Conservation (phyloP, 176 grass and related monocot genomes). For the Alloteropsis semialata region DNA sequence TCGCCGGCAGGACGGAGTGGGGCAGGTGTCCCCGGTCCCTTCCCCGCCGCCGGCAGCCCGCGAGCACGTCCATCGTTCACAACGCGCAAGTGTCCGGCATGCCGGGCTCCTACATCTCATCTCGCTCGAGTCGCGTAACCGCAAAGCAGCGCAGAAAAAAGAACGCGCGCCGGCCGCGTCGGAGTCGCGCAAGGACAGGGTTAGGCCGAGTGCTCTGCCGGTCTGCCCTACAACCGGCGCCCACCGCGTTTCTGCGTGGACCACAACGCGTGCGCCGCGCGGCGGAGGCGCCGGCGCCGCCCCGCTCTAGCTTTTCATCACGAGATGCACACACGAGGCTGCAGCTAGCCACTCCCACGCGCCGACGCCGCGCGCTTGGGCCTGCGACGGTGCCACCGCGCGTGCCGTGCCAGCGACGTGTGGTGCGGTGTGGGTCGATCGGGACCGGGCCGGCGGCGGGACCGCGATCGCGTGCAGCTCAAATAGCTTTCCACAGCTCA, state of each 20-base stretch:
- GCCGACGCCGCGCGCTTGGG: too few species aligned
- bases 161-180: neutral
- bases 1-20: constrained; percentile 1
- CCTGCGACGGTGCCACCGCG: too few species aligned
- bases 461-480: neutral
- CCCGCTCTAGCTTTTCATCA: neutral
- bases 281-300: neutral
- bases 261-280: neutral
- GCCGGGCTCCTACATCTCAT: neutral
- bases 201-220: neutral
- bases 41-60: neutral
- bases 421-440: neutral
- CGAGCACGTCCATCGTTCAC: neutral
- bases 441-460: neutral
- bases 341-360: too few species aligned
- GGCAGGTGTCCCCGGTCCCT: neutral
- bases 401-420: neutral
- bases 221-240: neutral
- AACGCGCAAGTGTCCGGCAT: neutral
- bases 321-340: neutral
- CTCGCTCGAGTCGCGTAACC: neutral
- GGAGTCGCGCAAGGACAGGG: neutral
- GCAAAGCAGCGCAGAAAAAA: neutral
- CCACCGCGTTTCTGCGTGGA: too few species aligned
- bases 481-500: neutral